phyloP scores from a whole-genome alignment of 2,329 filamentous ascomycete genomes.

The Paecilomyces dactylethromorphus region DNA sequence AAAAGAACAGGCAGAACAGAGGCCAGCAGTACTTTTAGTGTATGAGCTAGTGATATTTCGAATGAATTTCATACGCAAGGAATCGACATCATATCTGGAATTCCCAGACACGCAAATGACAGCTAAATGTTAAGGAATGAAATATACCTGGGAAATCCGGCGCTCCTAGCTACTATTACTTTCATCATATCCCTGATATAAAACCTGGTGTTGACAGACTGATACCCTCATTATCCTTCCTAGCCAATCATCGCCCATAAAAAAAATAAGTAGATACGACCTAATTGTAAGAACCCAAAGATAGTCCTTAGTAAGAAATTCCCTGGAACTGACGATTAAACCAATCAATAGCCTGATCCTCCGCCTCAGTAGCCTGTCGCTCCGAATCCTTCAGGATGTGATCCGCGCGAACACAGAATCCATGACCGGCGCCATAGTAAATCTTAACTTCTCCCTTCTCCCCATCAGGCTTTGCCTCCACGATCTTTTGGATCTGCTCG shows the following conservation, averaged over 20 bases:
- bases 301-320: neutral
- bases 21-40: slow-evolving; percentile 23
- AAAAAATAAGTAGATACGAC: too few relatives aligned
- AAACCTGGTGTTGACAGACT: neutral
- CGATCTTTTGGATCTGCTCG: slow-evolving; percentile 13
- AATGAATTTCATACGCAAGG: neutral
- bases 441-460: slow-evolving; percentile 16
- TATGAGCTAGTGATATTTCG: neutral
- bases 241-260: too few relatives aligned
- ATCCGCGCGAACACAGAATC: slow-evolving; percentile 22
- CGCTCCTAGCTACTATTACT: neutral
- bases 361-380: slow-evolving; percentile 18
- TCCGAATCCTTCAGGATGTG: slow-evolving; percentile 12
- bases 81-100: neutral
- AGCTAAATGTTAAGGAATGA: too few relatives aligned
- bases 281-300: neutral
- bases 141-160: too few relatives aligned
- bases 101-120: neutral
- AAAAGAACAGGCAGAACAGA: slow-evolving; percentile 14
- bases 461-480: slow-evolving; percentile 11
- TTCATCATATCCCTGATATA: neutral
- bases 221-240: neutral
- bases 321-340: neutral
- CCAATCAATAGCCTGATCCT: slow-evolving; percentile 19
- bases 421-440: slow-evolving; percentile 20